Conservation (phyloP, 1,139 yeast species). For the Pneumocystis murina region DNA sequence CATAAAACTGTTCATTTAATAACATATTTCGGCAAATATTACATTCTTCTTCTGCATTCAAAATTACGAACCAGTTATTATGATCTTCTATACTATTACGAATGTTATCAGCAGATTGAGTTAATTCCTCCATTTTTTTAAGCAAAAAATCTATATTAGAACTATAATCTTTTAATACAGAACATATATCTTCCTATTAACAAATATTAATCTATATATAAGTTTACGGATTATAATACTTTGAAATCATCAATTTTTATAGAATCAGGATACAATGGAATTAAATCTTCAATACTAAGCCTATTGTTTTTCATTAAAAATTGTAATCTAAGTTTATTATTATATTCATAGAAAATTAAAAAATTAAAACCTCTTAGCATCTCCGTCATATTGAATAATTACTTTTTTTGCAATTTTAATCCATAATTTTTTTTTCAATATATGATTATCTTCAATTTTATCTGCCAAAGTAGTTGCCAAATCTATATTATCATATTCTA, state of each 20-base stretch:
- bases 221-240: constrained; percentile 1
- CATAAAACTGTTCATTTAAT: constrained; percentile 56
- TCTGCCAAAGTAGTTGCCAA: constrained; percentile 47
- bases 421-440: constrained; percentile 60
- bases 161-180: constrained; percentile 61
- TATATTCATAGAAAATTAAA: constrained; percentile 1
- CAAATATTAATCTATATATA: neutral
- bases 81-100: constrained; percentile 41
- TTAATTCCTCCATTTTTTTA: constrained; percentile 62
- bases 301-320: constrained; percentile 38
- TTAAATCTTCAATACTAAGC: constrained; percentile 63
- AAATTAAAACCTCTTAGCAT: constrained; percentile 11
- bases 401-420: constrained; percentile 48
- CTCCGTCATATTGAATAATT: constrained; percentile 28
- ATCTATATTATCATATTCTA: constrained; percentile 45
- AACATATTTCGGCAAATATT: constrained; percentile 51
- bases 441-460: constrained; percentile 32
- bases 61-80: constrained; percentile 36
- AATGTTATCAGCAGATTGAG: constrained; percentile 47
- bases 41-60: constrained; percentile 81
- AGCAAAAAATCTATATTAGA: constrained; percentile 47
- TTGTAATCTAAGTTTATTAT: constrained; percentile 15
- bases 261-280: constrained; percentile 75
- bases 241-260: constrained; percentile 70
- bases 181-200: constrained; percentile 48